Evolutionary conservation across 164 flowering plant species (phyloP), one percentile per base, ranked within the genome.

Genomic region (Pachysandra terminalis): DNA sequence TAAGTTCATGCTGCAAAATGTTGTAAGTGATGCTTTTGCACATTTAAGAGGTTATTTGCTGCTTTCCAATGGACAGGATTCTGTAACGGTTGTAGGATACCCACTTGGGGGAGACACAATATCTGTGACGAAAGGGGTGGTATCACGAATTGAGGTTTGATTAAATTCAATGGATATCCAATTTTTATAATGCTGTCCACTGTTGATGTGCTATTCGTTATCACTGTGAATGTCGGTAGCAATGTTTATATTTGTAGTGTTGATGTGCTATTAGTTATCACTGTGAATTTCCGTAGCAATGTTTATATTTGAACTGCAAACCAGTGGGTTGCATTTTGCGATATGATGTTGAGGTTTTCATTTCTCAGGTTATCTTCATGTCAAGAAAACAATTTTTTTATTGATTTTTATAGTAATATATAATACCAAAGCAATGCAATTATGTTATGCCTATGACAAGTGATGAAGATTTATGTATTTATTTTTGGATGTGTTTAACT

Each of bases 91-190:
- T 72, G 99, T 95, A 0, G 99, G 99, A 58, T 95, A 95, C 75
- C 99, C 99, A 49, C 88, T 93, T 71, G 98, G 99, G 76, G 99
- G 99, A 75, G 99, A 93, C 74, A 95, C 99, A 55, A 95, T 95
- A 74, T 95, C 99, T 41, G 98, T 95, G 77, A 88, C 98, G 62
- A 90, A 90, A 78, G 99, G 99, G 28, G 99, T 95, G 73, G 98
- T 95, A 48, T 95, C 98, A 24, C 92, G 98, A 56, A 89, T 95
- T 65, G 99, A 95, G 99, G 99, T 95, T 67, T 76, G 87, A 63
- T 52, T 56, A 66, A 19, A n/a, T 68, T 45, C 41, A 3, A 32
- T 63, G 24, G 56, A 59, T 14, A 56, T 64, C 28, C 45, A 55
- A 16, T 75, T 63, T 24, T 14, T 35, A 25, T 23, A 15, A 24